Evolutionary conservation across 1,284 basidiomycete species (phyloP).

Genomic region (Tilletia indica): DNA sequence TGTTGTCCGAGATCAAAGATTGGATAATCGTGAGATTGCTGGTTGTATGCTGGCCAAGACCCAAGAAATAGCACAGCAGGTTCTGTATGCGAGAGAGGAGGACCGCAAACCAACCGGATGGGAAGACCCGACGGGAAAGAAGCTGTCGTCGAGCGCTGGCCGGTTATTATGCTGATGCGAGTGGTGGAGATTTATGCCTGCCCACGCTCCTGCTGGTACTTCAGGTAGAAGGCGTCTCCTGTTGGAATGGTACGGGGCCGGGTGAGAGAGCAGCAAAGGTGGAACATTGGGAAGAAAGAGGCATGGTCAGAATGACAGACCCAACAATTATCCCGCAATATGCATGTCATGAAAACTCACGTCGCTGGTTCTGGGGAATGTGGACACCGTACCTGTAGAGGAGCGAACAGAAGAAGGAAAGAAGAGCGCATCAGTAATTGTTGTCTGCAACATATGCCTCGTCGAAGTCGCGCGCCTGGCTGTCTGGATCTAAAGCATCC

Average conservation of each 20-base stretch:
- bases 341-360: conserved; percentile 17
- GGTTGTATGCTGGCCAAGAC: too few species aligned
- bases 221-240: conserved; percentile 18
- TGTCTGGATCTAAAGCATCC: too few species aligned
- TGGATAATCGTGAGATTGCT: too few species aligned
- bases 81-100: too few species aligned
- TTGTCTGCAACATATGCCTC: not conserved
- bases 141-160: too few species aligned
- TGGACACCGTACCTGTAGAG: conserved; percentile 48
- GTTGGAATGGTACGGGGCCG: too few species aligned
- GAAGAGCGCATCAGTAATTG: not conserved
- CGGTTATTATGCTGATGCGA: not conserved
- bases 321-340: too few species aligned
- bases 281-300: not conserved
- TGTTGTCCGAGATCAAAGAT: too few species aligned
- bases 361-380: conserved; percentile 46
- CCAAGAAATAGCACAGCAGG: too few species aligned
- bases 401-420: not conserved
- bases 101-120: too few species aligned
- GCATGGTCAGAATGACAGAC: not conserved
- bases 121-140: too few species aligned
- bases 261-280: not conserved
- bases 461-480: not conserved
- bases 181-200: not conserved
- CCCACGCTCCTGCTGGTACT: conserved; percentile 17